Base-by-base conservation (phyloP, 1,284 basidiomycete species). In the Naganishia cerealis region DNA sequence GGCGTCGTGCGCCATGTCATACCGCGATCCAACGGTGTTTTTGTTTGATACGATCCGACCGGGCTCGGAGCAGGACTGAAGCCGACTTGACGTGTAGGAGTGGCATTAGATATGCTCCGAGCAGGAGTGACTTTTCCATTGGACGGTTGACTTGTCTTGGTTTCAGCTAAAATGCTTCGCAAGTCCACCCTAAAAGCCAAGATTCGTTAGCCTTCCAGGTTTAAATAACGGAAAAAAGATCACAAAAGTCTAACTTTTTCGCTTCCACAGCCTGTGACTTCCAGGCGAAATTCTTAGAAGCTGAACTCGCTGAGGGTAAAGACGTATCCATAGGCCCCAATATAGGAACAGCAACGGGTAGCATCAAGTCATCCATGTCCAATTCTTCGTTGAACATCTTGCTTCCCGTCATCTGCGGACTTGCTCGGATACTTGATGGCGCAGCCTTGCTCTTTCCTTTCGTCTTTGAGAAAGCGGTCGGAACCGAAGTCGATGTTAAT, bases 141-240 rank as follows among this genome's bases (percentile, higher is more conserved):
- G 4, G 29, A 3, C 26, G 50, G 69, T 55, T 52, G 65, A 56
- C 29, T 70, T 0, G 75, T 73, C 8, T 76, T 73, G 1, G 79
- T 86, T 76, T 92, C 90, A 0, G 90, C 91, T 86, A 96, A 92
- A 70, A 97, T 88, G 24, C 86, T 83, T 72, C 90, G 88, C 83
- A 96, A 87, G 75, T 95, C 91, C 10, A 88, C 85, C 36, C 89
- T 91, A 40, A 67, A 38, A 36, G 67, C 18, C 21, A 61, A n/a
- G 10, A n/a, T 46, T 52, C 33, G 40, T 58, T 33, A 42, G 65
- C 29, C 57, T 55, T 57, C 26, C 40, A 36, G 21, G 58, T 46
- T 61, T 29, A 3, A 39, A 42, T 40, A 53, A 21, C 10, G 1
- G 12, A 7, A 33, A 33, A 18, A 26, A 18, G n/a, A 24, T 26